Percentiles rank a stretch among this genome's conserved stretches.
These are phyloP conservation scores for Phalaenopsis equestris DNA, from an alignment of 106 monocot species.

Conservation along the genomic window DNA sequence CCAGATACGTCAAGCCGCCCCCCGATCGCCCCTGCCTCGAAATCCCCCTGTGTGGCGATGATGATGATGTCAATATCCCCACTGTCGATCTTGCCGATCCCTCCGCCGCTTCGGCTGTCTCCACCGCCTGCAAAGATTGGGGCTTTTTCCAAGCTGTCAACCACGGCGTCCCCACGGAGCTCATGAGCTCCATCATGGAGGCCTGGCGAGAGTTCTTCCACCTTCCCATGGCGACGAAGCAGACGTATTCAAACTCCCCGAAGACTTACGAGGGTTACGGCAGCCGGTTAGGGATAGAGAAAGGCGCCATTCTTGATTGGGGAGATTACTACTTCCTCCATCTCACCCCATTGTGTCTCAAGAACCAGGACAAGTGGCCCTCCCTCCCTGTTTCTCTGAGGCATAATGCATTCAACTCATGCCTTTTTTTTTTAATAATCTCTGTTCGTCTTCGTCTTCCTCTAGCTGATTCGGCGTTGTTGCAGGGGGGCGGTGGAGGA, in stretches of 20 bases:
- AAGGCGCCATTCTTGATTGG: conserved; percentile 31
- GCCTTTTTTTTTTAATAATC: no score
- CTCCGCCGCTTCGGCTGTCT: conserved; percentile 5
- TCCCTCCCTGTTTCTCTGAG: conserved; percentile 15
- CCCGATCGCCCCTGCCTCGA: conserved; percentile 22
- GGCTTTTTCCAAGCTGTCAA: conserved; percentile 40
- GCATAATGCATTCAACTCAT: not conserved
- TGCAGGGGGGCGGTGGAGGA: conserved; percentile 26
- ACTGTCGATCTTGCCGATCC: conserved; percentile 30
- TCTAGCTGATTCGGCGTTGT: not conserved
- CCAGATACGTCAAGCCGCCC: conserved; percentile 47
- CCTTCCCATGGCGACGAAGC: conserved; percentile 27
- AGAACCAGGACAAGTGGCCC: conserved; percentile 25
- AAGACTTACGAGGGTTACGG: conserved; percentile 31
- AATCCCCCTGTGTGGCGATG: no score
- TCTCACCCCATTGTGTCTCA: conserved; percentile 6
- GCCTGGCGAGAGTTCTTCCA: conserved; percentile 32
- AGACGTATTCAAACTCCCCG: conserved; percentile 20
- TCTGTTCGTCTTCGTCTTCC: no score
- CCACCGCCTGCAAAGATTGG: conserved; percentile 35
- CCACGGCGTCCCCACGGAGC: conserved; percentile 20
- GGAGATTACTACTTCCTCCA: conserved; percentile 36
- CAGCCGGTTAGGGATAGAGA: conserved; percentile 33
- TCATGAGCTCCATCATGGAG: conserved; percentile 6
- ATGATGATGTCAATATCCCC: conserved; percentile 21